phyloP scores from a whole-genome alignment of 106 monocot genomes.

The Allium sativum region DNA sequence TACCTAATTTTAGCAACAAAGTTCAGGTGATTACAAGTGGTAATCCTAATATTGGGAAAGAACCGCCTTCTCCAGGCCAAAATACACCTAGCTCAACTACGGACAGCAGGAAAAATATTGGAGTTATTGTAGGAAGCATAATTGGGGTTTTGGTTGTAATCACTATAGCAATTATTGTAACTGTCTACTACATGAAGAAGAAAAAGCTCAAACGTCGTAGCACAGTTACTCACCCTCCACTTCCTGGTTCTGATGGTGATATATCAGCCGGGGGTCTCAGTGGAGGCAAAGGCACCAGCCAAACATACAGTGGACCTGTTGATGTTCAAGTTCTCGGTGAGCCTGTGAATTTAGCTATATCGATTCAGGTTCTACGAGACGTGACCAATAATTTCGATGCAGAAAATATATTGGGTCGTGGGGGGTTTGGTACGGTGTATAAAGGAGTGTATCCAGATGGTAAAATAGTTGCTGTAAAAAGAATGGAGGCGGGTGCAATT shows the following conservation, averaged over 20 bases:
- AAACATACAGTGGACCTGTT: slow-evolving; percentile 7
- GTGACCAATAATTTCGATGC: slow-evolving; percentile 54
- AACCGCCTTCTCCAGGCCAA: background rate
- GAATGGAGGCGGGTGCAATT: slow-evolving; percentile 43
- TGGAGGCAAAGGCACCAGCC: background rate
- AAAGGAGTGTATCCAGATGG: slow-evolving; percentile 51
- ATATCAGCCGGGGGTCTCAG: slow-evolving; percentile 5
- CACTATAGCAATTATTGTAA: background rate
- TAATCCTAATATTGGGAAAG: slow-evolving; percentile 25
- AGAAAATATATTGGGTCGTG: slow-evolving; percentile 47
- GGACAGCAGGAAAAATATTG: background rate
- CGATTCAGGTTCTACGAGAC: slow-evolving; percentile 37
- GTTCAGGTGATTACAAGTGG: slow-evolving; percentile 16
- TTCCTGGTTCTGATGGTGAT: slow-evolving; percentile 9
- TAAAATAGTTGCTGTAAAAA: slow-evolving; percentile 55
- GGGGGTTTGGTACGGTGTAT: slow-evolving; percentile 75
- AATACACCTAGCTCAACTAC: background rate
- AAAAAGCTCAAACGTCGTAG: background rate
- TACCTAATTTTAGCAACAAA: slow-evolving; percentile 15
- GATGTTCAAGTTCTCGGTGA: slow-evolving; percentile 23
- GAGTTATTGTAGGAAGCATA: slow-evolving; percentile 10
- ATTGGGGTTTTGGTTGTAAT: slow-evolving; percentile 2
- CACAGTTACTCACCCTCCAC: slow-evolving; percentile 8
- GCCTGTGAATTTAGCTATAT: slow-evolving; percentile 27
- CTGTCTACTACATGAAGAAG: slow-evolving; percentile 17